Evolutionary conservation across 192 early-diverging fungal genomes (phyloP).

Genomic region (Backusella australiensis): DNA sequence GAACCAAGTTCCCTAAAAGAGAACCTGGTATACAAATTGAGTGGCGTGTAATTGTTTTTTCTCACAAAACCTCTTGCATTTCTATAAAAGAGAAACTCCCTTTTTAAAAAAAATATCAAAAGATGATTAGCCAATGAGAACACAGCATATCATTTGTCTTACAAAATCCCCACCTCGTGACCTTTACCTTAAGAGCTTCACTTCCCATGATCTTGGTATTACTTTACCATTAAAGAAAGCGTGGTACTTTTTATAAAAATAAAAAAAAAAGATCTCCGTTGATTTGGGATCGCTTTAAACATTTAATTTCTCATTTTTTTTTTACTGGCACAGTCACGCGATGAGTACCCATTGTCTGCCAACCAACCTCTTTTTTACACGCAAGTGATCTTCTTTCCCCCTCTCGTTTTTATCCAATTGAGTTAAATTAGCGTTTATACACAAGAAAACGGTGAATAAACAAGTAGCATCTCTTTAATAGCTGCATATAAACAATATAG

Average conservation of each 20-base stretch:
- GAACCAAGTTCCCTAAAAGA: background rate
- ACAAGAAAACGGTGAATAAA: background rate
- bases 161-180: constrained; percentile 7
- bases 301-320: background rate
- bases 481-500: background rate
- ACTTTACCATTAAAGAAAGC: background rate
- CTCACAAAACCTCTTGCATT: constrained; percentile 12
- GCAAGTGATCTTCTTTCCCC: background rate
- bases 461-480: background rate
- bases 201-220: constrained; percentile 5
- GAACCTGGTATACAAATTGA: background rate
- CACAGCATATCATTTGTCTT: constrained; percentile 4
- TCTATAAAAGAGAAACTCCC: background rate
- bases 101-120: background rate
- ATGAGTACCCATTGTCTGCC: background rate
- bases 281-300: background rate
- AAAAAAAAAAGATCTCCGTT: background rate
- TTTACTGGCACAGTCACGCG: background rate
- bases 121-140: background rate
- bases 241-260: constrained; percentile 2
- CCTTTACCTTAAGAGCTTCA: background rate
- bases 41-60: constrained; percentile 7
- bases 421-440: background rate
- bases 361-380: background rate
- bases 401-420: background rate